phyloP scores from a whole-genome alignment of 305 asterid species.

The Rubia tinctorum region DNA sequence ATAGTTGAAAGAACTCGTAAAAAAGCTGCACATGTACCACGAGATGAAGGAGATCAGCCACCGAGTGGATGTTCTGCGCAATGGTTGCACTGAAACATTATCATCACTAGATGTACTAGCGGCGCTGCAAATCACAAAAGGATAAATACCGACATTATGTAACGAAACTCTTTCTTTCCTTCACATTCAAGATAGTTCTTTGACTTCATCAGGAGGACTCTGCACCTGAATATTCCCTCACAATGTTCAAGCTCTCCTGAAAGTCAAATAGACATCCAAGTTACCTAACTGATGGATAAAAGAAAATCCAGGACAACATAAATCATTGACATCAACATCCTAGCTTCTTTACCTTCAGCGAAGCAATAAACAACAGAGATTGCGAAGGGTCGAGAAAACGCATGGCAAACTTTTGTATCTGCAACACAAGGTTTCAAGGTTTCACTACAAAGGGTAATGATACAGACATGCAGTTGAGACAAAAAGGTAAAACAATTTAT shows the following conservation, averaged over 20 bases:
- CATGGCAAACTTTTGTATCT: constrained; percentile 23
- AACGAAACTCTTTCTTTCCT: not conserved
- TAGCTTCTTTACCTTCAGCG: constrained; percentile 7
- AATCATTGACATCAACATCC: not conserved
- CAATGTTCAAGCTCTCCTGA: constrained; percentile 13
- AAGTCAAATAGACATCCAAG: not conserved
- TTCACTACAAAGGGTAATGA: not conserved
- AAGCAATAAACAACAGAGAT: constrained; percentile 10
- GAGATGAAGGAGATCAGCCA: constrained; percentile 9
- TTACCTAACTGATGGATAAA: not conserved
- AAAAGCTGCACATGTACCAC: constrained; percentile 14
- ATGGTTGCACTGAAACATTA: constrained; percentile 7
- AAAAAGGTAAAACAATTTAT: not conserved
- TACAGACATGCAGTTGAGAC: not conserved
- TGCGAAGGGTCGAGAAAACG: constrained; percentile 20
- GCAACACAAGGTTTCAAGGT: constrained; percentile 9
- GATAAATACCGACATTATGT: not conserved
- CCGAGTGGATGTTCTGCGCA: not conserved
- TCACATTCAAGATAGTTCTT: not conserved
- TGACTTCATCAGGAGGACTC: constrained; percentile 2
- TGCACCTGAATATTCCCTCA: not conserved
- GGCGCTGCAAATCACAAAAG: constrained; percentile 14
- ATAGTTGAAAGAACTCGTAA: not conserved
- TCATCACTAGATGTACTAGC: not conserved
- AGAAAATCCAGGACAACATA: not conserved